Evolutionary conservation across 2,329 filamentous ascomycete species (phyloP).

Genomic region (Fusarium subglutinans): DNA sequence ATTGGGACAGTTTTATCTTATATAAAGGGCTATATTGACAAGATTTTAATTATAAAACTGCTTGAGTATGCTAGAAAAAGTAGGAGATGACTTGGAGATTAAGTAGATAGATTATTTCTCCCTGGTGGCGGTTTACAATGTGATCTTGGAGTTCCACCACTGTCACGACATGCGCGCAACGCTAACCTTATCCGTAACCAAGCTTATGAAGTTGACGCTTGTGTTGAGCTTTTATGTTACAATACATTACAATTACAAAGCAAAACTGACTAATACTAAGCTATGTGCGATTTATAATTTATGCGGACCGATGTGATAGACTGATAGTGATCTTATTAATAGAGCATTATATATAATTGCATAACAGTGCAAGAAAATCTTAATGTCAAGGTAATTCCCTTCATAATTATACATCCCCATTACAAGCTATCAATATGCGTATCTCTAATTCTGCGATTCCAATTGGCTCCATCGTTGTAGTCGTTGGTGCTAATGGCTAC

Average conservation of each 20-base stretch:
- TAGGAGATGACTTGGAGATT: too few relatives aligned
- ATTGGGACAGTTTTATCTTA: rapidly evolving
- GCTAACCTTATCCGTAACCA: neutral
- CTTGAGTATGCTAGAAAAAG: rapidly evolving
- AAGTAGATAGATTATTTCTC: neutral
- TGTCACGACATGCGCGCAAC: neutral
- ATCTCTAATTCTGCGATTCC: neutral
- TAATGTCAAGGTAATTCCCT: neutral
- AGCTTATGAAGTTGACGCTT: neutral
- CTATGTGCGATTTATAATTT: neutral
- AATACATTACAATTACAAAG: neutral
- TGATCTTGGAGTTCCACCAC: neutral
- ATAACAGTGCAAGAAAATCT: too few relatives aligned
- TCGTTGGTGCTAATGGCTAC: neutral
- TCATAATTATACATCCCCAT: neutral
- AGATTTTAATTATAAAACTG: rapidly evolving
- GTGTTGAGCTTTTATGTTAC: too few relatives aligned
- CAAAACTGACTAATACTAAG: neutral
- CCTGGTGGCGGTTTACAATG: neutral
- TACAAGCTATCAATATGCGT: neutral
- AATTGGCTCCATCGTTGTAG: neutral
- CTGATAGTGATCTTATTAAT: rapidly evolving
- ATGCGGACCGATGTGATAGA: rapidly evolving
- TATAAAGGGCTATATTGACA: neutral
- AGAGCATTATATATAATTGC: neutral